A percentile compares a stretch with the other conserved stretches of the same genome.
Evolutionary conservation across 176 grass and related monocot genomes (phyloP).

Genomic region (Oryza glumipatula): DNA sequence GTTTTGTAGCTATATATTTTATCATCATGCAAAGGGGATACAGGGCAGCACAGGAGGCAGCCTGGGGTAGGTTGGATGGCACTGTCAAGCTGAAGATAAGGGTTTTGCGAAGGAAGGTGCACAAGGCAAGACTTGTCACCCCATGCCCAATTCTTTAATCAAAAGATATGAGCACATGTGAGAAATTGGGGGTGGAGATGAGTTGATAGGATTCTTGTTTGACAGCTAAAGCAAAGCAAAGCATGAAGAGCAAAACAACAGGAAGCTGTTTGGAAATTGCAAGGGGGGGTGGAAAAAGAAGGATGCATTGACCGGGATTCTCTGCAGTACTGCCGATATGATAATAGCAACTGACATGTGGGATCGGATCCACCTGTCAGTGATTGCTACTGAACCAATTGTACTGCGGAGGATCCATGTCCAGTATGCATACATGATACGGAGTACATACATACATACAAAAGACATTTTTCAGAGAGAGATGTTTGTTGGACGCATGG

Average conservation of each 20-base stretch:
- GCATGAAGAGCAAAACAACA: constrained; percentile 23
- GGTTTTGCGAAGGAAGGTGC: constrained; percentile 26
- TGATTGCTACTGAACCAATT: no score
- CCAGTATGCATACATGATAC: no score
- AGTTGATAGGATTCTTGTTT: constrained; percentile 22
- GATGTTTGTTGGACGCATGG: not conserved
- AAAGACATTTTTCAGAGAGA: not conserved
- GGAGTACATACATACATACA: not conserved
- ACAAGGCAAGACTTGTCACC: constrained; percentile 39
- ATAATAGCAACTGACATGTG: no score
- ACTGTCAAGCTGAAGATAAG: constrained; percentile 34
- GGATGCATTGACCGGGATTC: no score
- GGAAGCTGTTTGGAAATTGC: constrained; percentile 51
- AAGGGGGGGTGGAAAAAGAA: not conserved
- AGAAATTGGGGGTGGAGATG: constrained; percentile 26
- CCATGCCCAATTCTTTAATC: constrained; percentile 54
- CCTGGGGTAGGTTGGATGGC: constrained; percentile 39
- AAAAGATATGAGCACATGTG: constrained; percentile 54
- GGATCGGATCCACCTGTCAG: no score
- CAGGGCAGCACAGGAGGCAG: constrained; percentile 21
- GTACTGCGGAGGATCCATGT: no score
- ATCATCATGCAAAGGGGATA: constrained; percentile 13
- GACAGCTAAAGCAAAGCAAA: constrained; percentile 46
- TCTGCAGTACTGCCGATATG: no score
- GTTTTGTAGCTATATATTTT: not conserved